Conservation (phyloP, 2,329 filamentous ascomycete genomes). For the Xylaria sp. region DNA sequence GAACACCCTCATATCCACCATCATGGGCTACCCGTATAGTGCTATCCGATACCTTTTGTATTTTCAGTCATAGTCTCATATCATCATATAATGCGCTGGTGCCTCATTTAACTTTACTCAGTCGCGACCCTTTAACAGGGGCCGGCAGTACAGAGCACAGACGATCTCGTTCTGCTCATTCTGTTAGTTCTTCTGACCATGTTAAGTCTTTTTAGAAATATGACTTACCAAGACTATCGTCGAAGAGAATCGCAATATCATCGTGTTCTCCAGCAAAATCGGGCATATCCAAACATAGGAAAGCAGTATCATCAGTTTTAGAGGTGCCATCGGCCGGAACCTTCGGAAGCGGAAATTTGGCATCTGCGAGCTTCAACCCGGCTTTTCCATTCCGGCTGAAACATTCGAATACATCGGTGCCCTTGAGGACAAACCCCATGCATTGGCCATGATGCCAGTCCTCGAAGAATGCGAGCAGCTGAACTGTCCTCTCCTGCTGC, state of each 20-base stretch:
- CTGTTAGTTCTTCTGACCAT: conserved; percentile 40
- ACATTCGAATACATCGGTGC: conserved; percentile 83
- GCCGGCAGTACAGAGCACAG: conserved; percentile 66
- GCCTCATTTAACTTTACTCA: conserved; percentile 48
- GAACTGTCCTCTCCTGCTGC: conserved; percentile 76
- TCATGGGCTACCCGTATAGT: conserved; percentile 32
- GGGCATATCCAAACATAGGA: conserved; percentile 86
- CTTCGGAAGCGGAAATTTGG: conserved; percentile 86
- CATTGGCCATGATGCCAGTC: conserved; percentile 88
- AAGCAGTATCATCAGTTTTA: conserved; percentile 72
- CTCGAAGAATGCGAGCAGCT: conserved; percentile 87
- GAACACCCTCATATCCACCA: not conserved
- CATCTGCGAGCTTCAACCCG: conserved; percentile 84
- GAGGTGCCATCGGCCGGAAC: conserved; percentile 62
- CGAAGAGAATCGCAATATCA: conserved; percentile 88
- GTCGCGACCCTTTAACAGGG: conserved; percentile 62
- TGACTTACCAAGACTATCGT: conserved; percentile 77
- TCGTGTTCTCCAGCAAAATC: conserved; percentile 94
- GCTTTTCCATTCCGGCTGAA: conserved; percentile 73
- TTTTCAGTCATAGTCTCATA: conserved; percentile 44
- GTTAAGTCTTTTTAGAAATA: not conserved
- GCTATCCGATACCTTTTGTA: conserved; percentile 37
- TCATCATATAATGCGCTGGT: conserved; percentile 35
- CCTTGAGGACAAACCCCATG: conserved; percentile 89
- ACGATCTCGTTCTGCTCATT: conserved; percentile 63